A percentile compares a stretch with the other conserved stretches of the same genome.
These are phyloP conservation scores for Combretum micranthum DNA, from an alignment of 345 rosid genomes.

Conservation along the genomic window DNA sequence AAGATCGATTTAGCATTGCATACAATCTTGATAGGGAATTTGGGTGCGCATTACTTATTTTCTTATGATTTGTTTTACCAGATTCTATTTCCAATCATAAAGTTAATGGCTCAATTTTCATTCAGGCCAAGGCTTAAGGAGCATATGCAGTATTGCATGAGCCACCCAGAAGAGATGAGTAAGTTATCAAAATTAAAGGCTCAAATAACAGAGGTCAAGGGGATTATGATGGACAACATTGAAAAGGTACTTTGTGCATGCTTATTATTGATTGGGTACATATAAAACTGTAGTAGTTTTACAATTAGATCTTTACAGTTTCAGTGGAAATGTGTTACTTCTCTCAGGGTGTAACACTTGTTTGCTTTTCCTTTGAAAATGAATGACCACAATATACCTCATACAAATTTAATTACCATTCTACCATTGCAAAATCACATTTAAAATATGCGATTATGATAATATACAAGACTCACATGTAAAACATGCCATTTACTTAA, in stretches of 20 bases:
- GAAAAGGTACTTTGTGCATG: conserved; percentile 57
- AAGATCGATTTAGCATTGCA: conserved; percentile 85
- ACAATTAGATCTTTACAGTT: not conserved
- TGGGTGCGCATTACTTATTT: conserved; percentile 35
- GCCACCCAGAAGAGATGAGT: conserved; percentile 95
- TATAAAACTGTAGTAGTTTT: not conserved
- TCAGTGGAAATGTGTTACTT: not conserved
- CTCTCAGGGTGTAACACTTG: too few species aligned
- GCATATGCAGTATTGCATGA: conserved; percentile 93
- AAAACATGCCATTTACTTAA: too few species aligned
- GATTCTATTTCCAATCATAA: not conserved
- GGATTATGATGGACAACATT: conserved; percentile 97
- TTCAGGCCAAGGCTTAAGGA: conserved; percentile 91
- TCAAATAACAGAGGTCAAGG: conserved; percentile 92
- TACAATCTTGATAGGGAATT: conserved; percentile 98
- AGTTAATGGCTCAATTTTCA: not conserved
- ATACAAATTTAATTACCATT: too few species aligned
- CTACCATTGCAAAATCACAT: too few species aligned
- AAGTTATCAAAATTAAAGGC: conserved; percentile 85
- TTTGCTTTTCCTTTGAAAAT: too few species aligned
- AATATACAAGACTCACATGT: too few species aligned
- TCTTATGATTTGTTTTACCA: not conserved
- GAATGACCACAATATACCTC: too few species aligned
- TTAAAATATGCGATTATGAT: too few species aligned
- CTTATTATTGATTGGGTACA: too few species aligned